Evolutionary conservation across 768 basidiomycete genomes (phyloP).

Genomic region (Tylopilus rubrobrunneus): DNA sequence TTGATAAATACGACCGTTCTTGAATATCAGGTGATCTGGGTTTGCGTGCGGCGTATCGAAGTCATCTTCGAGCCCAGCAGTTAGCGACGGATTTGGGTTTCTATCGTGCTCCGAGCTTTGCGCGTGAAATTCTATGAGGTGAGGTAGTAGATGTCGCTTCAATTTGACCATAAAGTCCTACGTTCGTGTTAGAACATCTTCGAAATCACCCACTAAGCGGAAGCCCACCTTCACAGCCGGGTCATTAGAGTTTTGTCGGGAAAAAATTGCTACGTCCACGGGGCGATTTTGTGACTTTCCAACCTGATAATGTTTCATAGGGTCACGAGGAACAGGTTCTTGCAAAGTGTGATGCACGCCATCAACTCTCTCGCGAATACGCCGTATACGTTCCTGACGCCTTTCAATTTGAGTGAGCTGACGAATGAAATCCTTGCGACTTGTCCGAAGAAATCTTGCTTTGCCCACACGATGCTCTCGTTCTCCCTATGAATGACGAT

Average conservation of each 20-base stretch:
- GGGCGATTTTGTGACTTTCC: not conserved
- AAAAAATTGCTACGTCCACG: not conserved
- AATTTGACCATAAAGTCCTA: not conserved
- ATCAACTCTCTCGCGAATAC: not conserved
- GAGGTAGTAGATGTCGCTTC: not conserved
- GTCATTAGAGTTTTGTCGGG: not conserved
- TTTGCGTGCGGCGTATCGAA: not conserved
- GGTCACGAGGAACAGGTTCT: not conserved
- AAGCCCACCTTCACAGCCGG: not conserved
- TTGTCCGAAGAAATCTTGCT: not conserved
- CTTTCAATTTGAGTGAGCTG: not conserved
- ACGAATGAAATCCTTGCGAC: not conserved
- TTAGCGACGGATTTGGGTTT: too few species aligned
- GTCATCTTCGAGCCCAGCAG: not conserved
- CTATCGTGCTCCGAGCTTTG: not conserved
- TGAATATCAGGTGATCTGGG: not conserved
- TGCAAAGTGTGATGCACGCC: too few species aligned
- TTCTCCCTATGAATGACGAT: not conserved
- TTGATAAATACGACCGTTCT: not conserved
- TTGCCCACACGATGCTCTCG: not conserved
- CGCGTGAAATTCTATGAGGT: not conserved
- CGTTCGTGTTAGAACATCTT: too few species aligned
- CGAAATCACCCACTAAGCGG: too few species aligned
- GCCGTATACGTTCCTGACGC: not conserved
- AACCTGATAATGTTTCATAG: not conserved